Evolutionary conservation across 805 yeast species (phyloP), one percentile per base, ranked within the genome.

Genomic region (Nematodospora valgi): DNA sequence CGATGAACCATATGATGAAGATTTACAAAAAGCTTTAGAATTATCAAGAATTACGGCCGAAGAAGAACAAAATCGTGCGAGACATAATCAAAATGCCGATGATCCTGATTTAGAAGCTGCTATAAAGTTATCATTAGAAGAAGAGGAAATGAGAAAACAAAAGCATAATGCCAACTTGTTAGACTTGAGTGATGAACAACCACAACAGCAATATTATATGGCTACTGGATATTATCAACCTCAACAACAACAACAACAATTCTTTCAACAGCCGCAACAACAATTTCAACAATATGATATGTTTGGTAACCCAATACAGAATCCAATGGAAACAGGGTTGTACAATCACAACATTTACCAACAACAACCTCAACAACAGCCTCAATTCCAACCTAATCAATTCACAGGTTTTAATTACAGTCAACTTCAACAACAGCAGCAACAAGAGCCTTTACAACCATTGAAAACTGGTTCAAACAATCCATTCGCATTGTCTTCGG

Each of bases 21-120:
- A 86, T 35, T 63, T 91, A 46, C 81, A 78, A 57, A 71, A 72
- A 31, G 97, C 96, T 0, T 64, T 91, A 35, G 95, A 84, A 47
- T 82, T 82, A 51, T 82, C 94, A 34, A 75, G 77, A 51, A 57
- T 70, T 48, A 86, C 95, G 2, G 96, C 95, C 1, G 88, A 83
- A 45, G 89, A 85, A 43, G 96, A 88, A 46, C 84, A 78, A 43
- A 39, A 34, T 24, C 31, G 46, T 26, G 70, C 68, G 35, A 69
- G 81, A 43, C 68, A 80, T 47, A 63, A 65, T 31, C 56, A 57
- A 30, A 62, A 56, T 21, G 42, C 44, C 13, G 72, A 65, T 28
- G 84, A 79, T 44, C 78, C 77, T 14, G 87, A 82, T 18, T 65
- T 85, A 32, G 74, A 75, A 39, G 74, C 78, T 29, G 94, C 94